Conservation (phyloP, 345 rosid genomes). For the Gossypium mustelinum region DNA sequence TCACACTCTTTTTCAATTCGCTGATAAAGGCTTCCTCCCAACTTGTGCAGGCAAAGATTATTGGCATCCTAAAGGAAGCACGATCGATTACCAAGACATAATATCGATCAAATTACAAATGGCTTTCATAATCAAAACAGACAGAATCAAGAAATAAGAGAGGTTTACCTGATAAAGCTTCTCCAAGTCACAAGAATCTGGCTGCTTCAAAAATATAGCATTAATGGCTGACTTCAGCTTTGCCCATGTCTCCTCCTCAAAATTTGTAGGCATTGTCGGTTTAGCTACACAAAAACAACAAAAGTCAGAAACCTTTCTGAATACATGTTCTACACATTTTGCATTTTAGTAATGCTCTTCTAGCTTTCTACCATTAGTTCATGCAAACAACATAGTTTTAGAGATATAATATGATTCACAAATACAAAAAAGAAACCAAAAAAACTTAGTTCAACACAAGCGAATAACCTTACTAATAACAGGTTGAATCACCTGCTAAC, state of each 20-base stretch:
- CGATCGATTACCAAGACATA: conserved; percentile 11
- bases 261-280: conserved; percentile 75
- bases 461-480: background rate
- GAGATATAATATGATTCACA: background rate
- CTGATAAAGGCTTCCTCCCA: conserved; percentile 86
- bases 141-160: background rate
- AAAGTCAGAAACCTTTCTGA: conserved; percentile 1
- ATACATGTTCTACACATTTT: background rate
- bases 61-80: conserved; percentile 66
- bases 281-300: conserved; percentile 51
- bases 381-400: background rate
- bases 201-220: conserved; percentile 86
- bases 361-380: background rate
- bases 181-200: conserved; percentile 70
- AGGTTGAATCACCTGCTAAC: background rate
- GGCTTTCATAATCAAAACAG: background rate
- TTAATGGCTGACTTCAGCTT: conserved; percentile 81
- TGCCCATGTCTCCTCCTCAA: conserved; percentile 90
- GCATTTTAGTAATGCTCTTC: conserved; percentile 2
- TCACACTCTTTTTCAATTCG: conserved; percentile 89
- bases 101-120: conserved; percentile 10
- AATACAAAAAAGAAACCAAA: background rate
- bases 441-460: background rate
- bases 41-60: conserved; percentile 81
- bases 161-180: conserved; percentile 70